Evolutionary conservation across 1,139 yeast genomes (phyloP).

Genomic region (Taiozyma sp.): DNA sequence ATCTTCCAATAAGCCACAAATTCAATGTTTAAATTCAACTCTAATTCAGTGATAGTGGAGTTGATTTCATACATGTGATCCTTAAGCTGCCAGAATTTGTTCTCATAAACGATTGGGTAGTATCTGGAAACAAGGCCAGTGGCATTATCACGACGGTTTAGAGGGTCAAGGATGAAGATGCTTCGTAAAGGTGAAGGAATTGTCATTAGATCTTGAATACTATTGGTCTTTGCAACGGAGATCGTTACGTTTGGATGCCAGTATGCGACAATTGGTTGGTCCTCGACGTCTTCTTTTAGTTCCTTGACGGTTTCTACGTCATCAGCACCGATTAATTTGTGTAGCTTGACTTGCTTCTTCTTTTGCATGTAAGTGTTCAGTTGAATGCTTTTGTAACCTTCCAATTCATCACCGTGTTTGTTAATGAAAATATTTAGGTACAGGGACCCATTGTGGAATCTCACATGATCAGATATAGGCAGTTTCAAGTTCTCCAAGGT

Average conservation of each 20-base stretch:
- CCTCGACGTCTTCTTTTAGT: conserved; percentile 10
- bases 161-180: conserved; percentile 23
- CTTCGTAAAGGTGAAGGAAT: conserved; percentile 23
- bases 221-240: conserved; percentile 21
- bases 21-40: conserved; percentile 27
- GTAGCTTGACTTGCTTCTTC: conserved; percentile 24
- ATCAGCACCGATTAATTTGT: conserved; percentile 27
- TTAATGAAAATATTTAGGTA: conserved; percentile 26
- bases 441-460: conserved; percentile 25
- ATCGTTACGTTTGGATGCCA: conserved; percentile 34
- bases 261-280: conserved; percentile 25
- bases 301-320: conserved; percentile 9
- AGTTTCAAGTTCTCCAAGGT: conserved; percentile 8
- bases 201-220: conserved; percentile 18
- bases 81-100: conserved; percentile 35
- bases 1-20: conserved; percentile 28
- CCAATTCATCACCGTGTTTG: conserved; percentile 15
- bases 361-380: conserved; percentile 25
- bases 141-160: conserved; percentile 26
- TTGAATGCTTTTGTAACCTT: conserved; percentile 19
- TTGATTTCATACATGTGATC: conserved; percentile 31
- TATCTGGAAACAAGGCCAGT: conserved; percentile 26
- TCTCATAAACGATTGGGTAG: conserved; percentile 31
- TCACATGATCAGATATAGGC: conserved; percentile 16
- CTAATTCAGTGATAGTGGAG: conserved; percentile 22